Percentiles rank a stretch among this genome's conserved stretches.
phyloP scores from a whole-genome alignment of 1,139 yeast species.

The Yamadazyma sp. region DNA sequence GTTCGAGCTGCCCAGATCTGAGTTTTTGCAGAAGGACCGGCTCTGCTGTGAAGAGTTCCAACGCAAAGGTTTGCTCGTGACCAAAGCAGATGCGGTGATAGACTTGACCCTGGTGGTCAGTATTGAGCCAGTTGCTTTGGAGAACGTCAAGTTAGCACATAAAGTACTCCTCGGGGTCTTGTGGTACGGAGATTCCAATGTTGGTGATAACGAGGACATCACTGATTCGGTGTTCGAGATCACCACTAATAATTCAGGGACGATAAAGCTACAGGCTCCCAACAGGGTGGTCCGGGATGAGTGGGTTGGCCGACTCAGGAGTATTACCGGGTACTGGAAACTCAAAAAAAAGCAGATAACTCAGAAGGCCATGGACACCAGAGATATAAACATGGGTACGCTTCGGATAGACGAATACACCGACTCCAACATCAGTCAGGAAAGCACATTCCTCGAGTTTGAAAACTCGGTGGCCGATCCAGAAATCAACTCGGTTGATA shows the following conservation, averaged over 20 bases:
- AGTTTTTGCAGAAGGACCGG: conserved; percentile 52
- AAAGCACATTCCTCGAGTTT: conserved; percentile 54
- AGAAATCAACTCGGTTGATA: conserved; percentile 51
- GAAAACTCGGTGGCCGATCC: conserved; percentile 56
- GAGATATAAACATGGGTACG: conserved; percentile 45
- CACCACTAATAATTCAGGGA: conserved; percentile 46
- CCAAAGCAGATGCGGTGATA: conserved; percentile 60
- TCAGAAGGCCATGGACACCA: conserved; percentile 32
- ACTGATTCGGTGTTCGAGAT: conserved; percentile 55
- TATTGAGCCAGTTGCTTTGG: conserved; percentile 29
- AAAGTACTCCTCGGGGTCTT: conserved; percentile 37
- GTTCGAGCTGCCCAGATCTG: conserved; percentile 41
- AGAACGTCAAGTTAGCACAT: conserved; percentile 30
- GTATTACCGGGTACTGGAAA: conserved; percentile 61
- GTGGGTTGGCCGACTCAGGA: conserved; percentile 60
- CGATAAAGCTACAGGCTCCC: conserved; percentile 60
- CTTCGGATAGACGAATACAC: conserved; percentile 55
- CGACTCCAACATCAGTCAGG: conserved; percentile 57
- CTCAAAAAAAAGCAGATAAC: conserved; percentile 44
- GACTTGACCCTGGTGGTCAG: conserved; percentile 54
- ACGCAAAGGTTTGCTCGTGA: conserved; percentile 56
- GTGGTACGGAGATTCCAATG: conserved; percentile 39
- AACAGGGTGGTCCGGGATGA: conserved; percentile 49
- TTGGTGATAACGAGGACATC: conserved; percentile 29
- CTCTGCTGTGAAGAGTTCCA: conserved; percentile 63